These are phyloP conservation scores for Starmerella cellae DNA, from an alignment of 805 yeast genomes.

Conservation along the genomic window DNA sequence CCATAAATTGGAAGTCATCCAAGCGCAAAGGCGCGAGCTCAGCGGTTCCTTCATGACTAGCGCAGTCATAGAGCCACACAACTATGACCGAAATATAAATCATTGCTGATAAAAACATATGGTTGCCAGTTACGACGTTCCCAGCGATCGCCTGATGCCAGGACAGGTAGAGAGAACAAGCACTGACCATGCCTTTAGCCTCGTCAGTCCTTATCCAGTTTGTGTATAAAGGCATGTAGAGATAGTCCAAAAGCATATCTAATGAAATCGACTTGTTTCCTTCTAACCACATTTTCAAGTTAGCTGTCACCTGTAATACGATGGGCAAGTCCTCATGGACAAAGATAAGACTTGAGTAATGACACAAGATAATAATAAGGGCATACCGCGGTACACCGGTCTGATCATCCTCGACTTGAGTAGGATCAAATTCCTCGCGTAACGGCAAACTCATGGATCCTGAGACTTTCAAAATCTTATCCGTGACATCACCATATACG, in stretches of 20 bases:
- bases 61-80: constrained; percentile 23
- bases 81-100: constrained; percentile 23
- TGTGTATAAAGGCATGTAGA: constrained; percentile 23
- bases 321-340: constrained; percentile 25
- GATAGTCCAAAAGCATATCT: constrained; percentile 18
- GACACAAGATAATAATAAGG: constrained; percentile 21
- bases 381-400: constrained; percentile 21
- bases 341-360: constrained; percentile 23
- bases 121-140: constrained; percentile 14
- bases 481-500: constrained; percentile 22
- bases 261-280: constrained; percentile 2
- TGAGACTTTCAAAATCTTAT: constrained; percentile 18
- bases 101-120: constrained; percentile 22
- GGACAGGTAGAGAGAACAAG: constrained; percentile 21
- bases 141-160: constrained; percentile 21
- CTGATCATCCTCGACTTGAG: constrained; percentile 11
- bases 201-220: constrained; percentile 24
- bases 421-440: constrained; percentile 13
- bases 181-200: constrained; percentile 22
- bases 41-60: constrained; percentile 1
- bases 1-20: constrained; percentile 19
- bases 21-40: constrained; percentile 9
- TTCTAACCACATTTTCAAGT: constrained; percentile 20
- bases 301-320: constrained; percentile 23
- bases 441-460: constrained; percentile 18